These are phyloP conservation scores for Acanthamoeba healyi DNA, from an alignment of 208 protist genomes.

Conservation along the genomic window DNA sequence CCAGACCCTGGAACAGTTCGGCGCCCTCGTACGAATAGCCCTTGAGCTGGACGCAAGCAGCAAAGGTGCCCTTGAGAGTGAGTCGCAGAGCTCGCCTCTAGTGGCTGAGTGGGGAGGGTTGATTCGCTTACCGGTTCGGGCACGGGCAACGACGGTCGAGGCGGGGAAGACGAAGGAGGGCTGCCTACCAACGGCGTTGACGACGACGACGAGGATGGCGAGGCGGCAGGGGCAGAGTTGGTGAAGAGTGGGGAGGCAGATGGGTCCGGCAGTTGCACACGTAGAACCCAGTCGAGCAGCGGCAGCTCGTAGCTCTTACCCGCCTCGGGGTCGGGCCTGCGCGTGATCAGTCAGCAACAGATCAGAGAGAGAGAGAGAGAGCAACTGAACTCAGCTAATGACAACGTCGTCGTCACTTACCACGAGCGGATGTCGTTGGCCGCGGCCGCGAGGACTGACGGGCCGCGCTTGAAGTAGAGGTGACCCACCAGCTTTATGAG, in stretches of 20 bases:
- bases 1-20: constrained; percentile 19
- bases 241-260: neutral
- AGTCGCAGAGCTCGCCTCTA: no score
- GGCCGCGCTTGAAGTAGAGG: constrained; percentile 57
- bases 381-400: neutral
- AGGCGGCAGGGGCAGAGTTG: neutral
- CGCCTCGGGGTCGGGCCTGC: constrained; percentile 26
- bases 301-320: constrained; percentile 40
- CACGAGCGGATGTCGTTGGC: neutral
- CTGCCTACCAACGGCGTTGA: neutral
- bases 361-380: neutral
- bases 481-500: constrained; percentile 30
- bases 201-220: neutral
- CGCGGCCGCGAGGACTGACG: neutral
- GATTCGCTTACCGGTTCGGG: neutral
- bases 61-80: neutral
- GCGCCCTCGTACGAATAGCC: constrained; percentile 17
- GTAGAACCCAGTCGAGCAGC: constrained; percentile 1
- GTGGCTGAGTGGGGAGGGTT: no score
- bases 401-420: neutral
- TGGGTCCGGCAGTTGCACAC: neutral
- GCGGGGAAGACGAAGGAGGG: neutral
- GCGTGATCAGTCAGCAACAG: no score
- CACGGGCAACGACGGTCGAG: neutral
- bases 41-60: neutral